Evolutionary conservation across 2,329 filamentous ascomycete species (phyloP).

Genomic region (Thielaviopsis cerberus): DNA sequence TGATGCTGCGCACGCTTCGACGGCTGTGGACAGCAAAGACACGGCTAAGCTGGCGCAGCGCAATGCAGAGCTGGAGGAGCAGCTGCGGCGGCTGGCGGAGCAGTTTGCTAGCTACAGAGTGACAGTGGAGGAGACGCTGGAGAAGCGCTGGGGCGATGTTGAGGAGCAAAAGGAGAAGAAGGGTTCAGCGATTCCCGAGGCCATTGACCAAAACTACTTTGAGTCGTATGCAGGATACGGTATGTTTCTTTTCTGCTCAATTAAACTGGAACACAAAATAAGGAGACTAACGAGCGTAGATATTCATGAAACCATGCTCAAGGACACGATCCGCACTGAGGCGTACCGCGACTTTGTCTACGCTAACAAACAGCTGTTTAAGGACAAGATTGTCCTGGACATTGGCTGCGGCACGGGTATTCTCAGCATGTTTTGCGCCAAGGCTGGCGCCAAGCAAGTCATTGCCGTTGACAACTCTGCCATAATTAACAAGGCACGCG

Average conservation of each 20-base stretch:
- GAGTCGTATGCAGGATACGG: slow-evolving; percentile 46
- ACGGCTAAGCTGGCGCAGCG: slow-evolving; percentile 10
- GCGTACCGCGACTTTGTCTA: slow-evolving; percentile 93
- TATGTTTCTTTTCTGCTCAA: slow-evolving; percentile 20
- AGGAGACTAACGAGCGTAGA: slow-evolving; percentile 30
- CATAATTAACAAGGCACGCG: slow-evolving; percentile 70
- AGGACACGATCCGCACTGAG: slow-evolving; percentile 73
- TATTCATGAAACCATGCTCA: slow-evolving; percentile 92
- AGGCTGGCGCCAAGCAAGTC: slow-evolving; percentile 69
- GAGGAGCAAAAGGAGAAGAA: slow-evolving; percentile 16
- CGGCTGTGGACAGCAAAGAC: not conserved
- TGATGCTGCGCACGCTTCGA: slow-evolving; percentile 17
- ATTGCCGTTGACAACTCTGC: slow-evolving; percentile 83
- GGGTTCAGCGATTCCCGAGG: slow-evolving; percentile 15
- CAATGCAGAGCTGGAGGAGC: slow-evolving; percentile 28
- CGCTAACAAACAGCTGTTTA: slow-evolving; percentile 71
- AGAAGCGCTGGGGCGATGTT: slow-evolving; percentile 43
- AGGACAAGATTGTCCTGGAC: slow-evolving; percentile 71
- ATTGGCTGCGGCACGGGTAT: slow-evolving; percentile 77
- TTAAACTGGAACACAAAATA: not conserved
- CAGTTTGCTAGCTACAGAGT: slow-evolving; percentile 49
- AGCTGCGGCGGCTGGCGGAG: slow-evolving; percentile 40
- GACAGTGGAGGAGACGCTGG: slow-evolving; percentile 47
- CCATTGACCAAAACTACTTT: slow-evolving; percentile 30
- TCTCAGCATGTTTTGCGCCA: slow-evolving; percentile 83